Conservation (phyloP, 331 rosid species). For the Malus hybrid region DNA sequence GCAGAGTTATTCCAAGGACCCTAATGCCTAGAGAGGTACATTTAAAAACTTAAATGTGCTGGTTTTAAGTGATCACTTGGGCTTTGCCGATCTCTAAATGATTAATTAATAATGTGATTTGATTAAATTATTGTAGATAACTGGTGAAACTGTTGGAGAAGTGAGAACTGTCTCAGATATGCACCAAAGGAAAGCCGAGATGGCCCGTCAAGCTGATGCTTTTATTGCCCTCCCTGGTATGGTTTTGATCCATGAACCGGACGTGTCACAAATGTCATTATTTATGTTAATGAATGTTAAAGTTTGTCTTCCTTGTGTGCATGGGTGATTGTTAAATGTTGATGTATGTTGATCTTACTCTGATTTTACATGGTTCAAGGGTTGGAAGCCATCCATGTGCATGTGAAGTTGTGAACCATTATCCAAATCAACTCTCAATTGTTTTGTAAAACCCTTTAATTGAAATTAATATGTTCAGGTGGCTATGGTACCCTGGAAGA, state of each 20-base stretch:
- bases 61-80: background rate
- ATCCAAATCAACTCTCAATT: background rate
- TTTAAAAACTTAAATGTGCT: background rate
- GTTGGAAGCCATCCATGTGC: background rate
- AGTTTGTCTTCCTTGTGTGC: background rate
- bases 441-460: background rate
- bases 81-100: background rate
- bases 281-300: background rate
- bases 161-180: constrained; percentile 84
- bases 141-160: constrained; percentile 92
- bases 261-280: background rate
- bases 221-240: constrained; percentile 96
- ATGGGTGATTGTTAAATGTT: background rate
- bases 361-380: background rate
- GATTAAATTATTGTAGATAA: constrained; percentile 42
- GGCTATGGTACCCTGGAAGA: constrained; percentile 98
- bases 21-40: constrained; percentile 95
- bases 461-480: constrained; percentile 27
- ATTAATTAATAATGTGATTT: background rate
- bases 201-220: constrained; percentile 99
- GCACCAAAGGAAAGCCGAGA: constrained; percentile 99
- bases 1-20: constrained; percentile 84
- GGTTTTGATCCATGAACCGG: background rate
- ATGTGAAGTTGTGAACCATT: background rate
- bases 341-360: background rate